Evolutionary conservation across 768 basidiomycete genomes (phyloP), one percentile per base, ranked within the genome.

Genomic region (Hygrocybe coccinea): DNA sequence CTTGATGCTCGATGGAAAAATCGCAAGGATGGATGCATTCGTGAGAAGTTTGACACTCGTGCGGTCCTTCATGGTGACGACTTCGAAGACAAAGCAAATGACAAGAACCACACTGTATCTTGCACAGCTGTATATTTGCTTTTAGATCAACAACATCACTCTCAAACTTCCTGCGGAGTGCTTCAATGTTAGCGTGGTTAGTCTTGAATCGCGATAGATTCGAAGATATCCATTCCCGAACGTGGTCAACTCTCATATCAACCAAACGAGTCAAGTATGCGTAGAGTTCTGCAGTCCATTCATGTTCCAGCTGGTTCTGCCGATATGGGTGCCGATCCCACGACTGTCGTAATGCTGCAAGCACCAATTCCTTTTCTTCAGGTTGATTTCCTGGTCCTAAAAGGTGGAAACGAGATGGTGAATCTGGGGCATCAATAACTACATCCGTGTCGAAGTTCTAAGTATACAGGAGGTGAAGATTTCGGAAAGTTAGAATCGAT

Each of bases 361-460:
- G 36, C n/a, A 14, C 9, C n/a, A 35, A 36, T n/a, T 51, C 50
- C 22, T 3, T 10, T 35, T 14, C 24, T 9, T 29, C 38, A 12
- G 41, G 39, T 29, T 60, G 19, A 8, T 51, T 46, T 17, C 52
- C 44, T 5, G 52, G 24, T 44, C 57, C 64, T 9, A 50, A 56
- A 55, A 62, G 57, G 61, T 70, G 75, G 49, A 81, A 75, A 3
- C 61, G 62, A 5, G 72, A 54, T 1, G 54, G 17, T 4, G 73
- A 71, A 57, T 81, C 80, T 3, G 66, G 60, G 10, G 60, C 48
- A 0, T 72, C 69, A 15, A 84, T 68, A 1, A 67, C 57, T 5
- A 62, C 46, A 54, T 80, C 79, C 7, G 76, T 80, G 55, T 84
- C 82, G 47, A 83, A 61, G 60, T 83, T 82, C 83, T 82, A 25